Evolutionary conservation across 257 asterid species (phyloP), one percentile per base, ranked within the genome.

Genomic region (Solanum gandarillasii): DNA sequence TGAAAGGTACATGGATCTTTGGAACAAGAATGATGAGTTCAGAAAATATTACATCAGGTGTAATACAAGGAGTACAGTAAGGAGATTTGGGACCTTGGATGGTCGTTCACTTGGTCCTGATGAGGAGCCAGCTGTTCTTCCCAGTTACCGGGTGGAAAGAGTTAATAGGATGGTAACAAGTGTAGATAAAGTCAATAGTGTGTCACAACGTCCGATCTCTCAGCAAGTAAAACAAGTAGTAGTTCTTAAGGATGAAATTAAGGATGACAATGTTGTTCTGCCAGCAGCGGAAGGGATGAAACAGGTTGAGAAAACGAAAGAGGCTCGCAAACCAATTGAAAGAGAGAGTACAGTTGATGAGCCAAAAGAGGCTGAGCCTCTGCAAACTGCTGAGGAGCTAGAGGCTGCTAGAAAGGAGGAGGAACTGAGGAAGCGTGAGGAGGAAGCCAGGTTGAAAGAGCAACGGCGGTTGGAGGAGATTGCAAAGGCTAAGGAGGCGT

Each of bases 31-130:
- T 32, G 90, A 79, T 5, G 98, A 93, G 86, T 97, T 97, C 89
- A 95, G 98, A 23, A 86, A 90, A 79, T 98, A 96, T 31, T 97
- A 97, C 78, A 86, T 89, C 86, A 90, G 88, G 87, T 92, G 89
- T 91, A 97, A 96, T 86, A 86, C 86, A 87, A 91, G 94, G 91
- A 96, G 98, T 87, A 95, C 95, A 5, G 58, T 93, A 71, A 87
- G 95, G 93, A 94, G 98, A 94, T 90, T 97, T 20, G 99, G 99
- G 76, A 95, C 99, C 58, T 90, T 94, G 88, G 99, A 97, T 86
- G 98, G 99, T 86, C 98, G 98, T 82, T 86, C 95, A 65, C 98
- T 96, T 71, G 98, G 97, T 76, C 98, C 98, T 62, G 92, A 94
- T 46, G 99, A 97, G 94, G 89, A 90, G 88, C 96, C 96, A 36